Evolutionary conservation across 257 asterid species (phyloP).

Genomic region (Nicotiana sylvestris): DNA sequence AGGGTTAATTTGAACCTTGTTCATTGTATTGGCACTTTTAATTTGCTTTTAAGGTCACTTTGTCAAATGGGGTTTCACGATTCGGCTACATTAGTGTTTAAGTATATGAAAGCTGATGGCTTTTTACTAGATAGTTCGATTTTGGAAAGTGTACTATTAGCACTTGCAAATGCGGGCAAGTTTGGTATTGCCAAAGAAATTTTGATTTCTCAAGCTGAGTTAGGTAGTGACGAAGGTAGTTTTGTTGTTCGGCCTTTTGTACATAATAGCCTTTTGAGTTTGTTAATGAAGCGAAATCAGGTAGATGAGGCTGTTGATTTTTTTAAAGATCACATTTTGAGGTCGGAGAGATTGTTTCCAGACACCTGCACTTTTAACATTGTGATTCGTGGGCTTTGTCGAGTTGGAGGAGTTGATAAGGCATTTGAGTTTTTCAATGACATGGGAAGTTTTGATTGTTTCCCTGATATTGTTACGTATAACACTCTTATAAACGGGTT

Average conservation of each 20-base stretch:
- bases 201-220: slow-evolving; percentile 55
- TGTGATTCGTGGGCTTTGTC: slow-evolving; percentile 71
- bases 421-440: slow-evolving; percentile 58
- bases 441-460: slow-evolving; percentile 59
- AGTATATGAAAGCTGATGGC: slow-evolving; percentile 62
- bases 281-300: slow-evolving; percentile 39
- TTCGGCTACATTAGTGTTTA: slow-evolving; percentile 42
- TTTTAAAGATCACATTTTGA: slow-evolving; percentile 54
- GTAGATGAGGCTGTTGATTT: slow-evolving; percentile 68
- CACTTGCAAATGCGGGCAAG: slow-evolving; percentile 49
- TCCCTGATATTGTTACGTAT: slow-evolving; percentile 58
- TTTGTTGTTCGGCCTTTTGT: slow-evolving; percentile 45
- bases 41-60: slow-evolving; percentile 58
- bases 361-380: slow-evolving; percentile 73
- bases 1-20: slow-evolving; percentile 50
- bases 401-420: slow-evolving; percentile 45
- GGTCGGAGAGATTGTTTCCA: slow-evolving; percentile 45
- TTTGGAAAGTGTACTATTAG: slow-evolving; percentile 41
- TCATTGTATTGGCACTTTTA: slow-evolving; percentile 46
- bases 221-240: slow-evolving; percentile 35
- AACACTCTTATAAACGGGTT: slow-evolving; percentile 70
- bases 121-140: slow-evolving; percentile 29
- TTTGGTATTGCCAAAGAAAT: slow-evolving; percentile 55
- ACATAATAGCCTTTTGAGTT: slow-evolving; percentile 56
- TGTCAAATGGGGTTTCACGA: slow-evolving; percentile 55